A percentile compares a stretch with the other conserved stretches of the same genome.
phyloP scores from a whole-genome alignment of 306 rosid genomes.

The Inga leiocalycina region DNA sequence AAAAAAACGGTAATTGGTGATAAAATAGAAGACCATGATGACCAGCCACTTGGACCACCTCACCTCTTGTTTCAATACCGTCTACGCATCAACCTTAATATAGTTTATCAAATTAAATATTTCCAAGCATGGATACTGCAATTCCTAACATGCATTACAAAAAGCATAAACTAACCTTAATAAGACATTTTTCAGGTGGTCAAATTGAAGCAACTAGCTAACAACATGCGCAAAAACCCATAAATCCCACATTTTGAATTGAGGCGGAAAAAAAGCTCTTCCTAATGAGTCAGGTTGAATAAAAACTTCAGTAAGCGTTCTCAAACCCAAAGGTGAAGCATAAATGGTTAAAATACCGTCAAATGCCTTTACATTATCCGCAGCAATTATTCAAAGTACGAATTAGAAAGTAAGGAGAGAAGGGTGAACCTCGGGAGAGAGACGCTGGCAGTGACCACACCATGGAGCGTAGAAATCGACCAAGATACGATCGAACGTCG shows the following conservation, averaged over 20 bases:
- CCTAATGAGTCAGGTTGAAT: background rate
- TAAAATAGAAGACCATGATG: background rate
- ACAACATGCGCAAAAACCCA: background rate
- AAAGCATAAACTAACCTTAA: too few species aligned
- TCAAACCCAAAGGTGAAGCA: conserved; percentile 1
- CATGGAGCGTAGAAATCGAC: conserved; percentile 80
- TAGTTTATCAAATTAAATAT: background rate
- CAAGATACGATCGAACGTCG: conserved; percentile 57
- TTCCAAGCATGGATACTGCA: background rate
- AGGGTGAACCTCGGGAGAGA: conserved; percentile 62
- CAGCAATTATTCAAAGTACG: background rate
- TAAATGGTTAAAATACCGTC: background rate
- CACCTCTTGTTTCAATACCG: background rate
- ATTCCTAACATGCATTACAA: background rate
- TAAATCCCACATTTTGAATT: background rate
- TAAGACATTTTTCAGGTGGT: background rate
- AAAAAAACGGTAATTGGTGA: background rate
- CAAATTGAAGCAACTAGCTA: background rate
- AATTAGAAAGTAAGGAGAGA: background rate
- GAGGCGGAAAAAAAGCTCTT: background rate
- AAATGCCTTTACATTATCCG: background rate
- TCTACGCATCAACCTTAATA: background rate
- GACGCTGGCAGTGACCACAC: conserved; percentile 83
- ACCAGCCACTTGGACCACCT: background rate
- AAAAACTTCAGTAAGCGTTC: background rate